Evolutionary conservation across 2,329 filamentous ascomycete genomes (phyloP).

Genomic region (Ustulina deusta): DNA sequence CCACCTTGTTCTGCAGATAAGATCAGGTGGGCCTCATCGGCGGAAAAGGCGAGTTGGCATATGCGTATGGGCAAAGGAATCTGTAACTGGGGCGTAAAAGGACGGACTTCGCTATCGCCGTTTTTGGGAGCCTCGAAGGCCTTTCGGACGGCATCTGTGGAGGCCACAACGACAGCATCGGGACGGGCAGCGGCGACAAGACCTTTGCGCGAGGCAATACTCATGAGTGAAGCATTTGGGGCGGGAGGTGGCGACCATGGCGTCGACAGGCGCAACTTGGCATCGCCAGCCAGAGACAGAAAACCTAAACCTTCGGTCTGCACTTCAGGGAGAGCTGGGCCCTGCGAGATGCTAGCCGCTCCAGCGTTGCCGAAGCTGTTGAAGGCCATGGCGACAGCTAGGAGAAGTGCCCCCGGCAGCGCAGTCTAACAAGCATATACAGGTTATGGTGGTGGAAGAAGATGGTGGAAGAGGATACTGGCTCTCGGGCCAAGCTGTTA

Average conservation of each 20-base stretch:
- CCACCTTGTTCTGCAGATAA: constrained; percentile 84
- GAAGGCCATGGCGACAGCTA: constrained; percentile 46
- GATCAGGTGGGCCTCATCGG: constrained; percentile 87
- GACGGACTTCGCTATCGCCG: constrained; percentile 73
- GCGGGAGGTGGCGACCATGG: constrained; percentile 83
- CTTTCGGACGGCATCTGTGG: constrained; percentile 81
- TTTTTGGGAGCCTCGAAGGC: constrained; percentile 73
- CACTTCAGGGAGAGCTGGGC: constrained; percentile 79
- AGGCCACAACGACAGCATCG: constrained; percentile 79
- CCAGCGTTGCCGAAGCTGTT: constrained; percentile 46
- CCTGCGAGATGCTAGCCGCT: constrained; percentile 58
- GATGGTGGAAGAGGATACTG: constrained; percentile 9
- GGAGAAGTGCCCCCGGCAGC: constrained; percentile 32
- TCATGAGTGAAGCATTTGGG: constrained; percentile 83
- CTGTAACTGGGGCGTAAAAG: constrained; percentile 79
- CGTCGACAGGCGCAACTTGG: constrained; percentile 83
- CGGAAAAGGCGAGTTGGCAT: constrained; percentile 89
- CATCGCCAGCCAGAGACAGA: constrained; percentile 80
- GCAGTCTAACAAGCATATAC: constrained; percentile 39
- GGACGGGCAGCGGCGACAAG: constrained; percentile 90
- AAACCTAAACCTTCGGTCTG: constrained; percentile 90
- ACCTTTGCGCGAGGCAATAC: constrained; percentile 82
- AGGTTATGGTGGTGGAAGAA: constrained; percentile 5
- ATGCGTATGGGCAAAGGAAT: constrained; percentile 80
- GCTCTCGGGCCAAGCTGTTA: constrained; percentile 10